phyloP scores from a whole-genome alignment of 2,329 filamentous ascomycete genomes.

The Venturia aucupariae region DNA sequence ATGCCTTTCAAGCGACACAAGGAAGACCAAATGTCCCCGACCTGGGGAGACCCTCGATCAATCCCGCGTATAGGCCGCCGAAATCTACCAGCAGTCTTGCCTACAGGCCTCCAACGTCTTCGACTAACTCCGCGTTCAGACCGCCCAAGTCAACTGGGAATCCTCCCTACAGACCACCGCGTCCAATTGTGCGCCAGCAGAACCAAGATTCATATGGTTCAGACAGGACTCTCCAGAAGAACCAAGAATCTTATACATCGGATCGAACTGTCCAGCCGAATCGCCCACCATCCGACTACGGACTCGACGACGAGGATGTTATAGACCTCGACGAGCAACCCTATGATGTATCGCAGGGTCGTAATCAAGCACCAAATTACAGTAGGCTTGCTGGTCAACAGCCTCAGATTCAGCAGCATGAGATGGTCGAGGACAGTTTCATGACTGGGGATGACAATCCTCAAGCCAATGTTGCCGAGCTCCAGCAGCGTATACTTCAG shows the following conservation, averaged over 20 bases:
- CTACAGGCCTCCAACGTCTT: not conserved
- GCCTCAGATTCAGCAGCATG: constrained; percentile 8
- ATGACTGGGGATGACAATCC: constrained; percentile 20
- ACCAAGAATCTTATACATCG: not conserved
- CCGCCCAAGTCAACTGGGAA: not conserved
- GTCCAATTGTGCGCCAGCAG: not conserved
- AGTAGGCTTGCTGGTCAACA: constrained; percentile 4
- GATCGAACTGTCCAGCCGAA: constrained; percentile 1
- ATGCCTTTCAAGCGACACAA: constrained; percentile 24
- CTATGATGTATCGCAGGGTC: constrained; percentile 2
- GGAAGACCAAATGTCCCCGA: not conserved
- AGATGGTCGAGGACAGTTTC: constrained; percentile 17
- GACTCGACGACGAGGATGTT: constrained; percentile 15
- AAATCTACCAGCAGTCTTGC: not conserved
- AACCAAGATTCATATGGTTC: not conserved
- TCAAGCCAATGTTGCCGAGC: constrained; percentile 20
- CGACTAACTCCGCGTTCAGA: not conserved
- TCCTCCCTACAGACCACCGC: constrained; percentile 3
- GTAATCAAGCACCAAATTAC: not conserved
- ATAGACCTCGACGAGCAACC: constrained; percentile 15
- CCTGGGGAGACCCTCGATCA: not conserved
- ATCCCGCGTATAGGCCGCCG: not conserved
- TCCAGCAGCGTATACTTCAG: constrained; percentile 36
- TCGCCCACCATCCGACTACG: constrained; percentile 12
- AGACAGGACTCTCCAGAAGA: not conserved